A percentile compares a stretch with the other conserved stretches of the same genome.
Conservation (phyloP, 2,329 filamentous ascomycete species). For the Septoria linicola region DNA sequence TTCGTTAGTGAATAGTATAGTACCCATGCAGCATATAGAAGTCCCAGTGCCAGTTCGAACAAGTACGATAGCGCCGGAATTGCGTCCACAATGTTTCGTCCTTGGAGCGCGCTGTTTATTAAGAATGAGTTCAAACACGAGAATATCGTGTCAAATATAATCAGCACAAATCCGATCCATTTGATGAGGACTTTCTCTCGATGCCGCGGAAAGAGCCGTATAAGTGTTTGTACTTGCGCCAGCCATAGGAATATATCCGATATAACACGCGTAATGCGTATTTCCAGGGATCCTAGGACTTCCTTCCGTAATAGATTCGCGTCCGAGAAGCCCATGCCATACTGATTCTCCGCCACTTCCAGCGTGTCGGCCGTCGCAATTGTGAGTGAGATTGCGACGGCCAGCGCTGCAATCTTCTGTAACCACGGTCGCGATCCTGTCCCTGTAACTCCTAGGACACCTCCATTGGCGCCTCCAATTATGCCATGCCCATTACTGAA, state of each 20-base stretch:
- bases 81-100: constrained; percentile 78
- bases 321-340: constrained; percentile 75
- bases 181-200: constrained; percentile 98
- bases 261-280: constrained; percentile 87
- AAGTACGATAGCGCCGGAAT: constrained; percentile 89
- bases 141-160: constrained; percentile 86
- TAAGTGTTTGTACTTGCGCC: constrained; percentile 93
- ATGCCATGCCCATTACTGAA: constrained; percentile 71
- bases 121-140: constrained; percentile 86
- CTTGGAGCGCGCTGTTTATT: constrained; percentile 55
- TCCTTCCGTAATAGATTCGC: constrained; percentile 70
- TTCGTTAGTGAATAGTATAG: constrained; percentile 93
- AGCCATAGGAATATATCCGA: constrained; percentile 97
- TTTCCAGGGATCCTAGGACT: constrained; percentile 79
- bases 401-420: constrained; percentile 67
- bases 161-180: constrained; percentile 94
- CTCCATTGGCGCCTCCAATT: constrained; percentile 73
- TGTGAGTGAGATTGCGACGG: constrained; percentile 77
- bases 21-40: constrained; percentile 90
- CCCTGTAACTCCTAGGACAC: constrained; percentile 65
- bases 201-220: constrained; percentile 91
- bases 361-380: constrained; percentile 94
- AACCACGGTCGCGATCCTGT: constrained; percentile 92
- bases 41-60: constrained; percentile 80
- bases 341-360: constrained; percentile 77